Conservation (phyloP, 768 basidiomycete genomes). For the Trametes villosa region DNA sequence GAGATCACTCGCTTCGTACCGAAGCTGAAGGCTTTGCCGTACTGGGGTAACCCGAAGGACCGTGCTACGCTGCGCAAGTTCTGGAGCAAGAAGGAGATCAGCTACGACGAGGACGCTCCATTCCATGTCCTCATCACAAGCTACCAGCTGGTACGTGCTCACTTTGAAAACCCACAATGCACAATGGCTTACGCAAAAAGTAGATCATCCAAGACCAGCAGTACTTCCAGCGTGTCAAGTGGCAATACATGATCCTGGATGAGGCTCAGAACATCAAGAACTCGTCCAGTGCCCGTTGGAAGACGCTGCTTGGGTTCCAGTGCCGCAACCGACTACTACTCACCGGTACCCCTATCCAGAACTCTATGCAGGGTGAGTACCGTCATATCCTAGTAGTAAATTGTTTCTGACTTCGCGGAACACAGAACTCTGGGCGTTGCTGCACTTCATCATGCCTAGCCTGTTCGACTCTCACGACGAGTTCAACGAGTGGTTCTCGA, state of each 20-base stretch:
- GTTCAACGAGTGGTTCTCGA: conserved; percentile 99
- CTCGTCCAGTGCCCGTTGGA: conserved; percentile 95
- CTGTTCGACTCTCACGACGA: conserved; percentile 99
- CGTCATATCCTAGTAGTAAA: background rate
- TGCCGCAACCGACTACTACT: conserved; percentile 94
- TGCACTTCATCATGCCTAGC: conserved; percentile 99
- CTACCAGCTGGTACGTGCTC: conserved; percentile 80
- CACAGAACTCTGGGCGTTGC: conserved; percentile 93
- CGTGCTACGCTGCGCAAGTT: conserved; percentile 93
- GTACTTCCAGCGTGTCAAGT: conserved; percentile 96
- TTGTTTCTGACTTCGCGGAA: background rate
- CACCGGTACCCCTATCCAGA: conserved; percentile 98
- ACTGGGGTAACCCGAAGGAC: conserved; percentile 98
- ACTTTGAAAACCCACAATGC: background rate
- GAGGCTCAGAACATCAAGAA: conserved; percentile 99
- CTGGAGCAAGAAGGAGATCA: conserved; percentile 98
- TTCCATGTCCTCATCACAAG: conserved; percentile 97
- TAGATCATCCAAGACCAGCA: conserved; percentile 96
- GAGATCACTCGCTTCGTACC: conserved; percentile 97
- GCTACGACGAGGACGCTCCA: conserved; percentile 91
- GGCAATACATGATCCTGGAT: conserved; percentile 99
- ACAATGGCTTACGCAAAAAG: background rate
- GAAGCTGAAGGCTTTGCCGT: conserved; percentile 89
- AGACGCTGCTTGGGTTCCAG: conserved; percentile 92
- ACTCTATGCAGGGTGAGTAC: conserved; percentile 93